These are phyloP conservation scores for Calonectria pauciramosa DNA, from an alignment of 2,329 filamentous ascomycete species.

Conservation along the genomic window DNA sequence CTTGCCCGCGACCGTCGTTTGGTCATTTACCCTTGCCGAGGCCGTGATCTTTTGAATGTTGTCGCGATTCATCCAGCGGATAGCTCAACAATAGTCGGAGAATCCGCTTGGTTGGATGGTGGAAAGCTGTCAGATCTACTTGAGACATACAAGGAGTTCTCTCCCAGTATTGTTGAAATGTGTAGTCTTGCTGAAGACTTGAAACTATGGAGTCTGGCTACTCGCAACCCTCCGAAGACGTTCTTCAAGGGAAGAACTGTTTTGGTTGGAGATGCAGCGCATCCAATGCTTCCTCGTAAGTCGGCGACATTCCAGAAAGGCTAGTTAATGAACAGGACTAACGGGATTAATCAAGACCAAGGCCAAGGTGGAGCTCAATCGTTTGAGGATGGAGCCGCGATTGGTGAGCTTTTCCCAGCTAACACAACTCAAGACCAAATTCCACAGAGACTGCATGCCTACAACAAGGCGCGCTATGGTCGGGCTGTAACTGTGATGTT, in stretches of 20 bases:
- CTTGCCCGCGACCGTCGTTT: background rate
- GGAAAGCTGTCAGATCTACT: background rate
- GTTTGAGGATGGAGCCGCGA: conserved; percentile 25
- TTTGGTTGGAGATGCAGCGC: conserved; percentile 27
- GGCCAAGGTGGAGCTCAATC: conserved; percentile 30
- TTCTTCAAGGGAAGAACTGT: background rate
- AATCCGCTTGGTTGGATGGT: conserved; percentile 6
- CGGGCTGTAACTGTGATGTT: conserved; percentile 11
- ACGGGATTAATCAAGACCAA: conserved; percentile 9
- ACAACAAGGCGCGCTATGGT: conserved; percentile 21
- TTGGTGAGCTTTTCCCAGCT: conserved; percentile 12
- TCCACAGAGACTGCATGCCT: background rate
- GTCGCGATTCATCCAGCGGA: conserved; percentile 1
- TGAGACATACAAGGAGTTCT: background rate
- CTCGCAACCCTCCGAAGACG: background rate
- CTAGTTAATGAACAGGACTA: background rate
- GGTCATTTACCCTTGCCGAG: conserved; percentile 3
- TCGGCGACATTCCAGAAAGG: too few species aligned
- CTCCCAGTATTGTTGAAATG: conserved; percentile 1
- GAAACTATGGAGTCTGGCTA: conserved; percentile 13
- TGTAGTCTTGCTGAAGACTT: conserved; percentile 12
- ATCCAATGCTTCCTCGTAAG: conserved; percentile 31
- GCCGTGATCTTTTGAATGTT: background rate
- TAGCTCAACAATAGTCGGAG: background rate
- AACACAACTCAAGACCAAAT: conserved; percentile 8